Percentiles rank a stretch among this genome's conserved stretches.
Conservation (phyloP, 116 monocot genomes). For the Posidonia oceanica region DNA sequence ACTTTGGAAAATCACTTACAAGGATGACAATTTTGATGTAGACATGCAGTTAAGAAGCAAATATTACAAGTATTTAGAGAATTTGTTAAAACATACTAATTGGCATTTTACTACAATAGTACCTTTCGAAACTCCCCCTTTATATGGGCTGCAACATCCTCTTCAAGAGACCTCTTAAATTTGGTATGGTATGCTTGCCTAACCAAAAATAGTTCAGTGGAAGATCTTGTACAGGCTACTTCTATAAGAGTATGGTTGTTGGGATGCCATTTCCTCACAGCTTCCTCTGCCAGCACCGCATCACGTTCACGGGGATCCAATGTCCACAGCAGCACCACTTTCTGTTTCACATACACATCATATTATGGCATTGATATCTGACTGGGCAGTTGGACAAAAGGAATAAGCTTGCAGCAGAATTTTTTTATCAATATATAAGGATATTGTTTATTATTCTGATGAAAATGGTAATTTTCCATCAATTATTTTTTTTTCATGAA, state of each 20-base stretch:
- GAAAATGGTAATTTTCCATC: too few relatives aligned
- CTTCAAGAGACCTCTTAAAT: constrained; percentile 71
- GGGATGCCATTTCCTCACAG: constrained; percentile 25
- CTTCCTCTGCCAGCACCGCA: constrained; percentile 52
- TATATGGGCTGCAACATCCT: constrained; percentile 68
- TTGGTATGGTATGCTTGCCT: constrained; percentile 59
- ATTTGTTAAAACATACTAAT: too few relatives aligned
- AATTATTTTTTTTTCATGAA: too few relatives aligned
- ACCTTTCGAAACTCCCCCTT: constrained; percentile 55
- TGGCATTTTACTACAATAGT: background rate
- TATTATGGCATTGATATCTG: background rate
- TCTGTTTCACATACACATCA: constrained; percentile 24
- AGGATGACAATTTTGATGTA: too few relatives aligned
- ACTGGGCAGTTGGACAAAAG: background rate
- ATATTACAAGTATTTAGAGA: too few relatives aligned
- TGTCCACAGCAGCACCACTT: constrained; percentile 53
- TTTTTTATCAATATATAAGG: background rate
- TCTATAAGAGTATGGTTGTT: constrained; percentile 46
- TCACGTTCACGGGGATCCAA: constrained; percentile 68
- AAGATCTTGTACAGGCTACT: constrained; percentile 40
- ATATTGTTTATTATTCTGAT: too few relatives aligned
- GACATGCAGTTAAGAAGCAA: too few relatives aligned
- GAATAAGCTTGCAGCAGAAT: background rate
- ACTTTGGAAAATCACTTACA: too few relatives aligned
- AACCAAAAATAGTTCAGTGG: constrained; percentile 33